A percentile compares a stretch with the other conserved stretches of the same genome.
These are phyloP conservation scores for Colletotrichum eremochloae DNA, from an alignment of 2,329 filamentous ascomycete genomes.

Conservation along the genomic window DNA sequence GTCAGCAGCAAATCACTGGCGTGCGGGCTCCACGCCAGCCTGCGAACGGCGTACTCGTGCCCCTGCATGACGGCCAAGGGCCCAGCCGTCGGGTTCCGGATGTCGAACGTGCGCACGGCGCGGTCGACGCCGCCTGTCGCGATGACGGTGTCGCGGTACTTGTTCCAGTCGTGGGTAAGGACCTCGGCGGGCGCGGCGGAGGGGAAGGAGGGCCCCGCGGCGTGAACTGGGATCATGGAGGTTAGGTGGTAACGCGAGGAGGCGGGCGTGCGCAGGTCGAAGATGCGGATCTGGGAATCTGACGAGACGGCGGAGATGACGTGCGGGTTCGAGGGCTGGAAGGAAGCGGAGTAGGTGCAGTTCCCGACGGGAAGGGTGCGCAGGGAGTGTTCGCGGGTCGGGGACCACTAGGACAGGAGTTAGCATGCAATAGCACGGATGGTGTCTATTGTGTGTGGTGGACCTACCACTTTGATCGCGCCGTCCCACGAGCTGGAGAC, in stretches of 20 bases:
- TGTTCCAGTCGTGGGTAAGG: slow-evolving; percentile 99
- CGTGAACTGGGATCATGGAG: slow-evolving; percentile 86
- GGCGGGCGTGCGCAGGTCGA: slow-evolving; percentile 89
- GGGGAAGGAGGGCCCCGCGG: slow-evolving; percentile 65
- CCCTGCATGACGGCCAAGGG: slow-evolving; percentile 82
- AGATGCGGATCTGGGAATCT: slow-evolving; percentile 90
- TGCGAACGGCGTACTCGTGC: slow-evolving; percentile 91
- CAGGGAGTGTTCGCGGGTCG: slow-evolving; percentile 79
- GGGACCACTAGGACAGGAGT: slow-evolving; percentile 76
- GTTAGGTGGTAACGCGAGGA: slow-evolving; percentile 90
- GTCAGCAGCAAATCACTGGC: slow-evolving; percentile 88
- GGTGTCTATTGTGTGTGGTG: neutral
- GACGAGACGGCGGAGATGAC: slow-evolving; percentile 89
- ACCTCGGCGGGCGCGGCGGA: slow-evolving; percentile 76
- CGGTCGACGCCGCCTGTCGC: slow-evolving; percentile 93
- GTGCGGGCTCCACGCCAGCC: slow-evolving; percentile 93
- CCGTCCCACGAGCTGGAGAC: slow-evolving; percentile 96
- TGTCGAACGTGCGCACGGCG: slow-evolving; percentile 89
- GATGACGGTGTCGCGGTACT: slow-evolving; percentile 87
- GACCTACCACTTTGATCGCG: slow-evolving; percentile 83
- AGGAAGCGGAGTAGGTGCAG: slow-evolving; percentile 94
- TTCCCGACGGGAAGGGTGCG: slow-evolving; percentile 90
- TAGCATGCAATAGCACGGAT: slow-evolving; percentile 1
- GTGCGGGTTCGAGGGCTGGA: slow-evolving; percentile 88
- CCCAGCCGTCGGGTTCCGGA: slow-evolving; percentile 79